Conservation (phyloP, 2,329 filamentous ascomycete genomes). For the Colletotrichum acutatum region DNA sequence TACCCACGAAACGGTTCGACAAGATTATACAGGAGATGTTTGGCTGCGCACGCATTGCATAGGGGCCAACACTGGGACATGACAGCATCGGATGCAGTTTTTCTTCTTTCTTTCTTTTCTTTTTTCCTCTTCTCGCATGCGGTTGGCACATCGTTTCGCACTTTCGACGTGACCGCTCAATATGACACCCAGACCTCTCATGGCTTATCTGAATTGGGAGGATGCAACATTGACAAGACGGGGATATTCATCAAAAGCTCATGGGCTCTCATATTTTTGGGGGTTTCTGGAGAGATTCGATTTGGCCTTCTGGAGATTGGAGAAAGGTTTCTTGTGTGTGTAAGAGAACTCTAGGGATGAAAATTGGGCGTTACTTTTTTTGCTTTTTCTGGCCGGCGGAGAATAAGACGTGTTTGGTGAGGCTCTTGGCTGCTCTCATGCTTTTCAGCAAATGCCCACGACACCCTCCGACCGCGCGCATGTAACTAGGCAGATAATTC, state of each 20-base stretch:
- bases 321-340: conserved; percentile 30
- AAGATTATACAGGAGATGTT: conserved; percentile 8
- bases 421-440: conserved; percentile 6
- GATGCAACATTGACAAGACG: conserved; percentile 4
- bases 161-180: conserved; percentile 11
- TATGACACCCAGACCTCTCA: conserved; percentile 19
- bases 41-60: conserved; percentile 21
- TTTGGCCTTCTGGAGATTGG: conserved; percentile 8
- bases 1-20: background rate
- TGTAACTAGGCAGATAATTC: conserved; percentile 25
- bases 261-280: conserved; percentile 13
- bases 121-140: conserved; percentile 10
- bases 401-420: background rate
- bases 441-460: conserved; percentile 4
- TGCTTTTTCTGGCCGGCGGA: conserved; percentile 20
- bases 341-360: conserved; percentile 30
- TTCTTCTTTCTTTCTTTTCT: background rate
- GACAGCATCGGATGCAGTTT: conserved; percentile 20
- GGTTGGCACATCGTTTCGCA: conserved; percentile 15
- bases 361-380: conserved; percentile 26
- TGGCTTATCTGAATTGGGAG: conserved; percentile 32
- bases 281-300: conserved; percentile 22
- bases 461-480: conserved; percentile 23
- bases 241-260: conserved; percentile 8
- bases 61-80: conserved; percentile 16